phyloP scores from a whole-genome alignment of 2,329 filamentous ascomycete species.

The Sporothrix inflata region DNA sequence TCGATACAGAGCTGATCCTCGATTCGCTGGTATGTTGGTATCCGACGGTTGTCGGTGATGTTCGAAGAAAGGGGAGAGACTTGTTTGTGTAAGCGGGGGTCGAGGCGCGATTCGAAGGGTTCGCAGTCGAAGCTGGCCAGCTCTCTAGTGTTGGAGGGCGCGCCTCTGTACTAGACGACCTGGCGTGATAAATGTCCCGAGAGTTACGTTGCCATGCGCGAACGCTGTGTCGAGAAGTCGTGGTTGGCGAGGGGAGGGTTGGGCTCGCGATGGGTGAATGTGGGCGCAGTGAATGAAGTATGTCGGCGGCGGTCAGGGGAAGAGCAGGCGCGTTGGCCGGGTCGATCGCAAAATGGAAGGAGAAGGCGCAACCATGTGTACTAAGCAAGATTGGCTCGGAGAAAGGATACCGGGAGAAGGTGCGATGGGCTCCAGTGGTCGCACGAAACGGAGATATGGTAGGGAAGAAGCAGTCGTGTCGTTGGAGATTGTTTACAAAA shows the following conservation, averaged over 20 bases:
- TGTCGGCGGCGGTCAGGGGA: conserved; percentile 4
- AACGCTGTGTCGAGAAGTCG: background rate
- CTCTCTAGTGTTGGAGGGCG: background rate
- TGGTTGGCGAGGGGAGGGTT: background rate
- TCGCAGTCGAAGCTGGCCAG: background rate
- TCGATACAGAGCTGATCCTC: background rate
- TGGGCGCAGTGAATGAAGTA: background rate
- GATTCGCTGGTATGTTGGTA: background rate
- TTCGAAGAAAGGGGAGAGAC: background rate
- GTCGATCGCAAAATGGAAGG: background rate
- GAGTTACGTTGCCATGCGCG: conserved; percentile 3
- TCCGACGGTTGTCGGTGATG: background rate
- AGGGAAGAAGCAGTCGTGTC: background rate
- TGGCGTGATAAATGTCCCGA: background rate
- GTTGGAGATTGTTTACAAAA: conserved; percentile 18
- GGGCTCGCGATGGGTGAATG: background rate
- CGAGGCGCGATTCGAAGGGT: background rate
- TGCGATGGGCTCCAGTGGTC: background rate
- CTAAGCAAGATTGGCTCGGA: background rate
- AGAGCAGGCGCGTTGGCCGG: conserved; percentile 16
- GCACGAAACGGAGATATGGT: background rate
- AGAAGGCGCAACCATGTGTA: conserved; percentile 15
- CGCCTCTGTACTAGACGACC: background rate
- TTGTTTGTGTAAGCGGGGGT: conserved; percentile 10
- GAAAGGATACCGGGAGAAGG: background rate